Percentiles rank a stretch among this genome's conserved stretches.
These are phyloP conservation scores for Saccharomycopsis fibuligera DNA, from an alignment of 805 yeast species.

Conservation along the genomic window DNA sequence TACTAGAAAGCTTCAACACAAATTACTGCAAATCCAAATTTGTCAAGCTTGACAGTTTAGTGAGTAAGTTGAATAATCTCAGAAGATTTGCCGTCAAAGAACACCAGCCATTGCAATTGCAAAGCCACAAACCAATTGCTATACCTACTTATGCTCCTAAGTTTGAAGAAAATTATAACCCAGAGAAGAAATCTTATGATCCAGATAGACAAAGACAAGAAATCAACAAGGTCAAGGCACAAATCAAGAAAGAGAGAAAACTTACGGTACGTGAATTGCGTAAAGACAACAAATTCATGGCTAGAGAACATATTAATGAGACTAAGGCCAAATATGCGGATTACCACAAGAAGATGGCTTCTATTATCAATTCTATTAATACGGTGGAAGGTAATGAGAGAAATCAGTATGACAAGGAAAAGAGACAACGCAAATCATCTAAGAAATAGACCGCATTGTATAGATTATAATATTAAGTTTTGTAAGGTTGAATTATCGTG, in stretches of 20 bases:
- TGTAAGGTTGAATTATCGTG: no score
- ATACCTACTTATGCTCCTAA: slow-evolving; percentile 83
- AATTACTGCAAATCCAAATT: slow-evolving; percentile 25
- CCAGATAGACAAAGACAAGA: slow-evolving; percentile 77
- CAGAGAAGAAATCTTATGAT: slow-evolving; percentile 89
- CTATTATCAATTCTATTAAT: slow-evolving; percentile 76
- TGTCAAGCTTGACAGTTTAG: slow-evolving; percentile 30
- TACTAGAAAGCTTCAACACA: slow-evolving; percentile 38
- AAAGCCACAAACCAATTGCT: slow-evolving; percentile 76
- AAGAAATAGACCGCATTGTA: slow-evolving; percentile 9
- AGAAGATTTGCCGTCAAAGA: slow-evolving; percentile 40
- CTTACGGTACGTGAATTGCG: slow-evolving; percentile 84
- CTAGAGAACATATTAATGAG: slow-evolving; percentile 75
- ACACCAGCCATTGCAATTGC: slow-evolving; percentile 70
- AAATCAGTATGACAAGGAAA: slow-evolving; percentile 86
- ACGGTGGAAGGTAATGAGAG: slow-evolving; percentile 95
- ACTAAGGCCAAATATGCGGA: slow-evolving; percentile 69
- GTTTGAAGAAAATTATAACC: slow-evolving; percentile 93
- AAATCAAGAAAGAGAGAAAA: slow-evolving; percentile 88
- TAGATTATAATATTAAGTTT: no score
- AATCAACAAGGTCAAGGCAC: slow-evolving; percentile 71
- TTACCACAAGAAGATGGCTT: slow-evolving; percentile 87
- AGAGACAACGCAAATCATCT: slow-evolving; percentile 53
- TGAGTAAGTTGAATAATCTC: slow-evolving; percentile 43
- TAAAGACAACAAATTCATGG: slow-evolving; percentile 79